A percentile compares a stretch with the other conserved stretches of the same genome.
Evolutionary conservation across 179 eudicot genomes (phyloP).

Genomic region (Silene vulgaris): DNA sequence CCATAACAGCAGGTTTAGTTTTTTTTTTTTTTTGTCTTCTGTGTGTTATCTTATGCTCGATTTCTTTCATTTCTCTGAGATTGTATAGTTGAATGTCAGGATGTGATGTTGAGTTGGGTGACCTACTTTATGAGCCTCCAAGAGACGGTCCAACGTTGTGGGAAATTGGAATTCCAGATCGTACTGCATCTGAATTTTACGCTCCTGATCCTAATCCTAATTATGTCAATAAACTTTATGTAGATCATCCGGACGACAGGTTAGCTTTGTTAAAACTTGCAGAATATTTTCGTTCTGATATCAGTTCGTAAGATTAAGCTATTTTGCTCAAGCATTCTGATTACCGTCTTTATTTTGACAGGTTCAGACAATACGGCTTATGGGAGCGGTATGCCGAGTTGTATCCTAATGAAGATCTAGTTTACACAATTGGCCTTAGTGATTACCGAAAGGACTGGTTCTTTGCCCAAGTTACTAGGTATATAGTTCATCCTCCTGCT

Average conservation of each 20-base stretch:
- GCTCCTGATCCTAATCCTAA: conserved; percentile 86
- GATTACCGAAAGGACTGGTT: conserved; percentile 85
- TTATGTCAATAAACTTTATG: conserved; percentile 52
- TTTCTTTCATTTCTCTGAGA: not conserved
- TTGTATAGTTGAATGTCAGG: conserved; percentile 32
- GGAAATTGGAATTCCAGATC: conserved; percentile 96
- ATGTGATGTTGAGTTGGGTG: conserved; percentile 46
- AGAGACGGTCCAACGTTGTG: conserved; percentile 92
- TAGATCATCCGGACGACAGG: conserved; percentile 76
- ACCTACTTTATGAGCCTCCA: conserved; percentile 70
- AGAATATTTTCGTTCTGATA: too few species aligned
- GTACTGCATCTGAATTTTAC: conserved; percentile 74
- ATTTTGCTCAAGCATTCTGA: not conserved
- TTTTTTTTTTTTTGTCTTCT: not conserved
- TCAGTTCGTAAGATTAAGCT: not conserved
- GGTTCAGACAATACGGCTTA: conserved; percentile 84
- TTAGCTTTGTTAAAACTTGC: conserved; percentile 21
- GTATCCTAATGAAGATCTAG: conserved; percentile 68
- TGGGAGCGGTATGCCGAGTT: conserved; percentile 85
- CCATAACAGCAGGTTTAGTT: conserved; percentile 60
- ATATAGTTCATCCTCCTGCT: not conserved
- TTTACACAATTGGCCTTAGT: conserved; percentile 64
- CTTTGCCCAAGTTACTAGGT: conserved; percentile 91
- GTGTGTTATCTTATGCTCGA: not conserved
- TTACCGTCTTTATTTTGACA: conserved; percentile 25